Percentiles rank a stretch among this genome's conserved stretches.
Evolutionary conservation across 345 rosid species (phyloP).

Genomic region (Crucihimalaya himalaica): DNA sequence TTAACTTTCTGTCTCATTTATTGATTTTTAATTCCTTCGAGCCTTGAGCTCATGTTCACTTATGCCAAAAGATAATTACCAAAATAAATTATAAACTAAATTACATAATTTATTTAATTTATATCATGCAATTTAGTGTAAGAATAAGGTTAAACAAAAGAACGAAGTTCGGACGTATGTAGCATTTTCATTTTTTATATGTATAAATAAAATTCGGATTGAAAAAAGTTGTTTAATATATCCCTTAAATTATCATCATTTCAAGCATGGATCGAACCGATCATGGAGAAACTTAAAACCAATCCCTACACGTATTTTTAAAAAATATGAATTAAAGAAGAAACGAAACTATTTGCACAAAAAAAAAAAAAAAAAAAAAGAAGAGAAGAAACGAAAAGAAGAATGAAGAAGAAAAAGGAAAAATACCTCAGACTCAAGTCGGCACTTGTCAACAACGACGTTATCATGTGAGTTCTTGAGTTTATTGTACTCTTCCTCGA

Average conservation of each 20-base stretch:
- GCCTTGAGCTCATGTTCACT: conserved; percentile 50
- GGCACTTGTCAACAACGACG: conserved; percentile 59
- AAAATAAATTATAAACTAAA: conserved; percentile 10
- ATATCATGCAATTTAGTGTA: background rate
- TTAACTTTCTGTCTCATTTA: conserved; percentile 5
- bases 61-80: background rate
- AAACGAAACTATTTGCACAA: no score
- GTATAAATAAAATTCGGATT: background rate
- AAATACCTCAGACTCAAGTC: conserved; percentile 77
- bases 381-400: background rate
- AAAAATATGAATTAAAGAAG: background rate
- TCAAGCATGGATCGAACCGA: background rate
- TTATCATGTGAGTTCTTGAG: conserved; percentile 56
- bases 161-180: background rate
- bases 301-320: background rate
- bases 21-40: conserved; percentile 41
- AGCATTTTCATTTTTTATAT: background rate
- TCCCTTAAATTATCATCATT: background rate
- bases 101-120: background rate
- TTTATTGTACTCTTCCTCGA: conserved; percentile 71
- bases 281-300: background rate
- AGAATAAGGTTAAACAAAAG: background rate
- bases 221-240: background rate
- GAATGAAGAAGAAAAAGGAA: background rate
- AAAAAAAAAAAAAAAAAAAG: no score